phyloP scores from a whole-genome alignment of 257 asterid genomes.

The Solanum clarkiae region DNA sequence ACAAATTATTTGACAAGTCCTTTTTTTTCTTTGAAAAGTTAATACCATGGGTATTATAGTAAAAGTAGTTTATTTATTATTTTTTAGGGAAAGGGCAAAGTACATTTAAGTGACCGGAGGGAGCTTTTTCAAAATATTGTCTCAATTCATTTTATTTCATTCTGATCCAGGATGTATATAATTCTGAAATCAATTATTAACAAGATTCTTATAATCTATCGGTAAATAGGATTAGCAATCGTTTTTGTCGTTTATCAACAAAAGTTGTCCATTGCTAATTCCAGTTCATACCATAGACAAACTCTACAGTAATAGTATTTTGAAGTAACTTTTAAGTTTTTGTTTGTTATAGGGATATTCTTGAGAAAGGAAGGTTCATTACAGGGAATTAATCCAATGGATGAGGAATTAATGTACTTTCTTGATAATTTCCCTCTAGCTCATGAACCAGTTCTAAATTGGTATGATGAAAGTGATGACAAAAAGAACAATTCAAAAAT shows the following conservation, averaged over 20 bases:
- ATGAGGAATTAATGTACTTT: slow-evolving; percentile 43
- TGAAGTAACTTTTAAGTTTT: background rate
- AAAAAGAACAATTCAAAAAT: background rate
- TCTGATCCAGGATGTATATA: background rate
- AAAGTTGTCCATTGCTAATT: background rate
- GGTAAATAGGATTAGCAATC: background rate
- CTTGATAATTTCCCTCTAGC: slow-evolving; percentile 45
- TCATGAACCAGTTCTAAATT: slow-evolving; percentile 34
- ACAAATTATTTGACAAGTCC: background rate
- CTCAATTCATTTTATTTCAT: background rate
- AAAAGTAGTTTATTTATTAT: background rate
- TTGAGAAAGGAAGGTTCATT: background rate
- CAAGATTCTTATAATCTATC: background rate
- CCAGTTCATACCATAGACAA: background rate
- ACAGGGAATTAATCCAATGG: slow-evolving; percentile 16
- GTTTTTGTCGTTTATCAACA: background rate
- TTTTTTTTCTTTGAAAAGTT: background rate
- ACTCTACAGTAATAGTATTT: background rate
- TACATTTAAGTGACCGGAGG: background rate
- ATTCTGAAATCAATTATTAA: background rate
- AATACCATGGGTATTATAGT: background rate
- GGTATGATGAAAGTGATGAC: slow-evolving; percentile 25
- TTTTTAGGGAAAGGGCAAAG: background rate
- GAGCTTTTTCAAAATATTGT: too few relatives aligned
- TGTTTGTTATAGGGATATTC: background rate